Percentiles rank a stretch among this genome's conserved stretches.
Conservation (phyloP, 2,329 filamentous ascomycete genomes). For the Colletotrichum liriopes region DNA sequence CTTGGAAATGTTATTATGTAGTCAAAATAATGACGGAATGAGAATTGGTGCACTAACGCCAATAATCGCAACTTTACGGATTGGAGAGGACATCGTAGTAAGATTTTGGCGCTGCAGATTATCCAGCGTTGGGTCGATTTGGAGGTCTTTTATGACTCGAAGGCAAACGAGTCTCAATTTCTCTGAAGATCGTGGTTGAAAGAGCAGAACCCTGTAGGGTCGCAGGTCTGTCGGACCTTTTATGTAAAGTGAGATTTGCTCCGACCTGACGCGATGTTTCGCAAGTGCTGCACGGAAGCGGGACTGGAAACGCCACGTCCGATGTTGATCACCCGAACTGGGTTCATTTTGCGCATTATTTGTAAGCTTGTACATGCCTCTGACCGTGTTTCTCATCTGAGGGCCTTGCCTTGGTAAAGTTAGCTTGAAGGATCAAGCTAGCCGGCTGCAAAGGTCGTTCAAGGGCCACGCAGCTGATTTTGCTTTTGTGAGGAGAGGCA, state of each 20-base stretch:
- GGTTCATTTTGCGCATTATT: not conserved
- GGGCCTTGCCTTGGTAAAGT: not conserved
- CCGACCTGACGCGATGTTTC: not conserved
- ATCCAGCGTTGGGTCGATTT: not conserved
- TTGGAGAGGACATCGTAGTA: not conserved
- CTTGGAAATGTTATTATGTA: not conserved
- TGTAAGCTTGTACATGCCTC: not conserved
- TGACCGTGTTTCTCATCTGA: not conserved
- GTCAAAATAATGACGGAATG: too few relatives aligned
- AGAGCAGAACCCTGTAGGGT: not conserved
- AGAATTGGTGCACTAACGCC: slow-evolving; percentile 9
- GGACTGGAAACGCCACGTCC: not conserved
- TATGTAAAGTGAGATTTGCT: not conserved
- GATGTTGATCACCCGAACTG: not conserved
- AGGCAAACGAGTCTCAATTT: not conserved
- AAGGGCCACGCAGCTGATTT: not conserved
- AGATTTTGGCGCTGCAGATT: not conserved
- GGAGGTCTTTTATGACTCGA: too few relatives aligned
- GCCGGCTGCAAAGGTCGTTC: not conserved
- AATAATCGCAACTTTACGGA: slow-evolving; percentile 23
- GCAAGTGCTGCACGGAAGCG: not conserved
- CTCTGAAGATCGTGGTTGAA: not conserved
- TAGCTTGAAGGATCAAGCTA: not conserved
- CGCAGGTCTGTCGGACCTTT: not conserved
- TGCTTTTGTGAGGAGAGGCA: not conserved